A percentile compares a stretch with the other conserved stretches of the same genome.
Conservation (phyloP, 1,284 basidiomycete genomes). For the Cryptococcus floricola region DNA sequence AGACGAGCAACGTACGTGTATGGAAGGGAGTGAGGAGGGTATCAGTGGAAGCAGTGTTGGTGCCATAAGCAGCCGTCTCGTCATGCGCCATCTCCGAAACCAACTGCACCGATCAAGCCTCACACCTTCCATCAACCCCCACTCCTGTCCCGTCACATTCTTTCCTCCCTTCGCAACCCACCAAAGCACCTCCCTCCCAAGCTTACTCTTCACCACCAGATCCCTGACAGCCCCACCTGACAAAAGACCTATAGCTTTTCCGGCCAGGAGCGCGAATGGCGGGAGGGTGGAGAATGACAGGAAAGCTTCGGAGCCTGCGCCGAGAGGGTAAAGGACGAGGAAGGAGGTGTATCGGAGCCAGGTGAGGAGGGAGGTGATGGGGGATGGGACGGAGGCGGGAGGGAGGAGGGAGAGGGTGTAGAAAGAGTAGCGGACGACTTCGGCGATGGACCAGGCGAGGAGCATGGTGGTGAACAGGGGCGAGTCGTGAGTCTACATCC, state of each 20-base stretch:
- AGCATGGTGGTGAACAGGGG: constrained; percentile 89
- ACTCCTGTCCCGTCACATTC: constrained; percentile 10
- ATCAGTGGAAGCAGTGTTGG: no score
- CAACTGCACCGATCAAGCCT: no score
- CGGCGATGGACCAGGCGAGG: constrained; percentile 87
- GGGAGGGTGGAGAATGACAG: constrained; percentile 77
- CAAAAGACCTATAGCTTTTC: constrained; percentile 13
- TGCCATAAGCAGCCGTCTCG: no score
- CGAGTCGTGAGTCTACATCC: constrained; percentile 11
- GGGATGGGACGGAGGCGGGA: constrained; percentile 62
- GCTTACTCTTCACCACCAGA: constrained; percentile 19
- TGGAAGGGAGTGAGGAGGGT: no score
- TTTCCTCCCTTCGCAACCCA: constrained; percentile 22
- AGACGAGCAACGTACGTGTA: no score
- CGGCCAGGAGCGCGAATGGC: constrained; percentile 46
- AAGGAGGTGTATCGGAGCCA: constrained; percentile 77
- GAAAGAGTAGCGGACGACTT: constrained; percentile 87
- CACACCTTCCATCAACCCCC: constrained; percentile 52
- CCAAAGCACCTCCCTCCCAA: constrained; percentile 34
- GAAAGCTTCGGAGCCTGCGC: constrained; percentile 84
- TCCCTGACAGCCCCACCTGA: constrained; percentile 16
- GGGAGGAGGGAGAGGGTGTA: constrained; percentile 69
- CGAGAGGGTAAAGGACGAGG: constrained; percentile 86
- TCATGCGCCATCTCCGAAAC: no score
- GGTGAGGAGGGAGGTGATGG: constrained; percentile 46